Base-by-base conservation (phyloP, 2,329 filamentous ascomycete species). In the Venturia pyrina region DNA sequence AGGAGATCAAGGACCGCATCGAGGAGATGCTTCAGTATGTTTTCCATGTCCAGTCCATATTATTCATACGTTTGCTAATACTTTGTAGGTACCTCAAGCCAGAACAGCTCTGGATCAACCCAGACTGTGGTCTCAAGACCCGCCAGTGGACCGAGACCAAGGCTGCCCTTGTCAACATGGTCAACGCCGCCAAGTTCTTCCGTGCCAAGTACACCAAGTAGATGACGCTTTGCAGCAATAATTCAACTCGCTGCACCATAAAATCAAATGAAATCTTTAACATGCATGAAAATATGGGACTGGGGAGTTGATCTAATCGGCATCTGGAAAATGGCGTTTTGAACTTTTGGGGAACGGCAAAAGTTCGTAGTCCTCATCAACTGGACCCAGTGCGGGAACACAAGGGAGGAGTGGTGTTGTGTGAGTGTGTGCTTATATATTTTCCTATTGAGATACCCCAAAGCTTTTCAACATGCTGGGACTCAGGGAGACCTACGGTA, bases 41-140 rank as follows among this genome's bases (percentile, higher is more conserved):
- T 44, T 24, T 17, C 34, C 24, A 37, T 19, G 19, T 11, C 53
- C 7, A 48, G 19, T 11, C 53, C 7, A 48, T 28, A 21, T 37
- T 21, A 44, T 21, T 46, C 13, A 4, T 41, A 13, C 34, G 11
- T 28, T 65, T 32, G 17, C 56, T 59, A 66, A 64, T 48, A 28
- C 21, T 59, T 15, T n/a, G 50, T 56, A 71, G 70, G 50, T 82
- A 91, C 86, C 90, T 98, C 81, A 93, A 92, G 86, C 93, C 93
- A 67, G 92, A 97, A 76, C 95, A 99, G 87, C 91, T 99, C 78
- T 99, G 95, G 95, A 91, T 98, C 83, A 93, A 99, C 85, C 95
- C 95, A 72, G 95, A 99, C 84, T 99, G 95, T 77, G 95, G 95
- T 84, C 88, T 99, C 68, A 99, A 99, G 91, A 99, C 95, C 73